phyloP scores from a whole-genome alignment of 2,329 filamentous ascomycete species.

The Periconia sp. region DNA sequence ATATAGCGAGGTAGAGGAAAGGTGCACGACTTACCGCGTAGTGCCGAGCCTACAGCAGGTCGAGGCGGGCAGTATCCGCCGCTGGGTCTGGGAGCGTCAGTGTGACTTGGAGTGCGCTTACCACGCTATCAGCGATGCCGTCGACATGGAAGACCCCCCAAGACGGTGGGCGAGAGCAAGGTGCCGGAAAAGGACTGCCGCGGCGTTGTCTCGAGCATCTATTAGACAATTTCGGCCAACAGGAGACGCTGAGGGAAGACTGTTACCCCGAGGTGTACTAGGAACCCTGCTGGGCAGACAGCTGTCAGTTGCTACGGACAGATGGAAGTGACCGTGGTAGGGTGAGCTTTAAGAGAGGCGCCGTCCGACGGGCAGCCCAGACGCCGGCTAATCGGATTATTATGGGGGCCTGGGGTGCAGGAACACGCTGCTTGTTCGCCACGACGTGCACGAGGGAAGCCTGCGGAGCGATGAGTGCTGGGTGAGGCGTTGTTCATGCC shows the following conservation, averaged over 20 bases:
- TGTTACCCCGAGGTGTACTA: conserved; percentile 38
- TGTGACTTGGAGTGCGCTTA: conserved; percentile 29
- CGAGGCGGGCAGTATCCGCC: conserved; percentile 13
- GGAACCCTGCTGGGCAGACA: conserved; percentile 31
- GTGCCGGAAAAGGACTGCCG: conserved; percentile 36
- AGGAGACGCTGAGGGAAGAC: conserved; percentile 35
- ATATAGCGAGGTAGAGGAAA: conserved; percentile 27
- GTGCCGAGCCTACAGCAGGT: too few relatives aligned
- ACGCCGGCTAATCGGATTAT: conserved; percentile 38
- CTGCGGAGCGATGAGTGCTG: too few relatives aligned
- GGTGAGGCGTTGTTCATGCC: too few relatives aligned
- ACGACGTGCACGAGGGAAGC: too few relatives aligned
- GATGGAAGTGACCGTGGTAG: conserved; percentile 42
- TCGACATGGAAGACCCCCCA: conserved; percentile 12
- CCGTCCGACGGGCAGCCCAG: conserved; percentile 23
- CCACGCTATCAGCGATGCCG: conserved; percentile 20
- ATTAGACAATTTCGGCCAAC: conserved; percentile 42
- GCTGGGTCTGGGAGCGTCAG: conserved; percentile 28
- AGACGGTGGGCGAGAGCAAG: conserved; percentile 22
- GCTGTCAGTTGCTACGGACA: conserved; percentile 43
- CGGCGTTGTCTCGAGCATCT: conserved; percentile 17
- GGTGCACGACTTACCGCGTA: conserved; percentile 39
- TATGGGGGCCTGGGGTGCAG: conserved; percentile 13
- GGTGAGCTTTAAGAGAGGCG: conserved; percentile 32
- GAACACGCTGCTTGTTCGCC: too few relatives aligned